Conservation (phyloP, 306 rosid species). For the Inga laurina region DNA sequence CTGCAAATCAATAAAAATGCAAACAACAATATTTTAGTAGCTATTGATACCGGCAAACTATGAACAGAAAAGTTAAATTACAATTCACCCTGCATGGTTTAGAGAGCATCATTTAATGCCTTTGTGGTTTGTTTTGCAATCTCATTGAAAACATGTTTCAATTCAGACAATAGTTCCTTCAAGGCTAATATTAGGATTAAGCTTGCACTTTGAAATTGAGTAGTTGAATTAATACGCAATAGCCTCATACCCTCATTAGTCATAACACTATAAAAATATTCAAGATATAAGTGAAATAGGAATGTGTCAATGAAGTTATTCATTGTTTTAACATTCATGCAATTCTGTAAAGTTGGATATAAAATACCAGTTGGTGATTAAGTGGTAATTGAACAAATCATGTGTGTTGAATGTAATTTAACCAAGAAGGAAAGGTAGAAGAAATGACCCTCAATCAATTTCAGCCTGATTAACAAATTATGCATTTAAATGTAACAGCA, state of each 20-base stretch:
- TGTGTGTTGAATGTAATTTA: neutral
- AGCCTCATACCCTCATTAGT: neutral
- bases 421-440: slow-evolving; percentile 12
- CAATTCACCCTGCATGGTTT: neutral
- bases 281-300: neutral
- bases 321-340: neutral
- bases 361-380: neutral
- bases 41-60: slow-evolving; percentile 13
- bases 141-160: neutral
- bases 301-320: neutral
- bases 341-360: neutral
- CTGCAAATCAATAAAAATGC: slow-evolving; percentile 43
- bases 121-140: neutral
- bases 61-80: slow-evolving; percentile 8
- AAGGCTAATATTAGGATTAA: neutral
- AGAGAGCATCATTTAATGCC: neutral
- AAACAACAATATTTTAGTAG: slow-evolving; percentile 1
- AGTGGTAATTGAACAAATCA: neutral
- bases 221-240: neutral
- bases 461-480: slow-evolving; percentile 27
- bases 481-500: slow-evolving; percentile 8
- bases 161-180: neutral
- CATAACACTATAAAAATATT: neutral
- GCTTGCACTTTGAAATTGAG: neutral
- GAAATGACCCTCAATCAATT: slow-evolving; percentile 16